Percentiles rank a stretch among this genome's conserved stretches.
Evolutionary conservation across 768 basidiomycete genomes (phyloP).

Genomic region (Suillus fuscotomentosus): DNA sequence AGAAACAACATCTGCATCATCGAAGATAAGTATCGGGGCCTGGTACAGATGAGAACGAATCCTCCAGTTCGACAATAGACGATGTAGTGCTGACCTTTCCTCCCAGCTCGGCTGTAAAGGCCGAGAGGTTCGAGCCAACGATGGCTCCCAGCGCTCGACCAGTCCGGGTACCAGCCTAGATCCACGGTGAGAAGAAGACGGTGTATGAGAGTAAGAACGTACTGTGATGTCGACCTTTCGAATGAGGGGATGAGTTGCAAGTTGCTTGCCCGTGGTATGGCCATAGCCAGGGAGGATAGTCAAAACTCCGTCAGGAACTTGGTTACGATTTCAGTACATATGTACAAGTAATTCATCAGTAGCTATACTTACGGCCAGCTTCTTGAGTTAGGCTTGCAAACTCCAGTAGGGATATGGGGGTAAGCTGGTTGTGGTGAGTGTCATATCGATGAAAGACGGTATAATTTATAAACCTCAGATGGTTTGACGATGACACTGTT

Average conservation of each 20-base stretch:
- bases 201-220: conserved; percentile 18
- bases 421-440: conserved; percentile 42
- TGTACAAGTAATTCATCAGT: background rate
- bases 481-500: conserved; percentile 84
- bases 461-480: conserved; percentile 53
- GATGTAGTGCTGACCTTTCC: conserved; percentile 57
- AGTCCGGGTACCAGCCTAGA: conserved; percentile 73
- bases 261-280: conserved; percentile 55
- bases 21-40: conserved; percentile 81
- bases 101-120: conserved; percentile 82
- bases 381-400: conserved; percentile 63
- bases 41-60: conserved; percentile 25
- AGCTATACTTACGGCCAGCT: conserved; percentile 56
- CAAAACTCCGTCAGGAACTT: conserved; percentile 78
- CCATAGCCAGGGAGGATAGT: conserved; percentile 77
- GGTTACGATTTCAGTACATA: background rate
- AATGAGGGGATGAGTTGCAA: conserved; percentile 64
- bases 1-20: conserved; percentile 70
- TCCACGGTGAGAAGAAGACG: background rate
- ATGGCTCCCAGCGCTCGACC: conserved; percentile 72
- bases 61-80: background rate
- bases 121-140: conserved; percentile 71
- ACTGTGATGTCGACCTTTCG: conserved; percentile 87
- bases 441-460: background rate
- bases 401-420: conserved; percentile 78